Evolutionary conservation across 139 green algal species (phyloP), one percentile per base, ranked within the genome.

Genomic region (Micractinium conductrix): DNA sequence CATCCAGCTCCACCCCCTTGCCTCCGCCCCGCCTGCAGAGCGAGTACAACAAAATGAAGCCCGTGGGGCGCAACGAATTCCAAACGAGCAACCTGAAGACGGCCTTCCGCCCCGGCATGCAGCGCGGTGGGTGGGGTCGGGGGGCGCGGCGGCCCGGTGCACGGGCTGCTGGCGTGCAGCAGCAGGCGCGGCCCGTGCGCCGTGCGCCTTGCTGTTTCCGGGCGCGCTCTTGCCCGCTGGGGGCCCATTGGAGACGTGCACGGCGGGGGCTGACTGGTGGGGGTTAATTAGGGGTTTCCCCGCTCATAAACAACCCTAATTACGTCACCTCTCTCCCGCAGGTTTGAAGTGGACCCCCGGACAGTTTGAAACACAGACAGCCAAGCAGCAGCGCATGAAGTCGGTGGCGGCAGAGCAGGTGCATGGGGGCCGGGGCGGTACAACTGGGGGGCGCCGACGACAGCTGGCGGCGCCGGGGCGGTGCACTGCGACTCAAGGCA

Each of bases 11-110:
- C n/a, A n/a, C n/a, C n/a, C 6, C 28, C 30, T 3, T 48, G 5
- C 22, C 22, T 53, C 4, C 22, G 9, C 1, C n/a, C 19, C 26
- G 55, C 26, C 53, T 58, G 76, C 76, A 86, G 67, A 70, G 53
- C 12, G 80, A 87, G 58, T 88, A 86, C 63, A 90, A 90, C 55
- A 38, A 69, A 37, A 44, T 90, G 14, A 70, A 78, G 68, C 81
- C 82, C 28, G 83, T 45, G 2, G 44, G 70, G 7, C 75, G 86
- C 30, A 74, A 71, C 40, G 86, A 90, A 68, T 79, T 90, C 37
- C 82, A 90, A 45, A 78, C 40, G 16, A 74, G 42, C 75, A 81
- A 83, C 45, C 33, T 90, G 37, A 81, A 86, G 44, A 87, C 74
- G 26, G 86, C 86, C 44, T 90, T 90, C 37, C 69, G 80, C 17